phyloP scores from a whole-genome alignment of 2,329 filamentous ascomycete species.

The Purpureocillium takamizusanense region DNA sequence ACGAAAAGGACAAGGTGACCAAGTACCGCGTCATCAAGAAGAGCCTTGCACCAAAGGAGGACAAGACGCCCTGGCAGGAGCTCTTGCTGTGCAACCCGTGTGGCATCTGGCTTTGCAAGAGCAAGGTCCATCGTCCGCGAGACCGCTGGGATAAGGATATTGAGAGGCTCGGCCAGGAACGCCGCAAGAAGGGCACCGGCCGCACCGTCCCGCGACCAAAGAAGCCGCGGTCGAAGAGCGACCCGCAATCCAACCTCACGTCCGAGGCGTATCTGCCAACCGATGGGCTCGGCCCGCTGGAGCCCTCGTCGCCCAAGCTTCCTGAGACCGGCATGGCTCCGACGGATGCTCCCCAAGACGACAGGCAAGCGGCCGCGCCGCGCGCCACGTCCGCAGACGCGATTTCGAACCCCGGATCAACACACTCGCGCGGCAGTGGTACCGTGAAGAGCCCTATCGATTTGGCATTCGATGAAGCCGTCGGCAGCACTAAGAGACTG shows the following conservation, averaged over 20 bases:
- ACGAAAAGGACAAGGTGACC: slow-evolving; percentile 52
- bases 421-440: slow-evolving; percentile 46
- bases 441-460: slow-evolving; percentile 50
- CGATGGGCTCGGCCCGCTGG: slow-evolving; percentile 40
- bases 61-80: slow-evolving; percentile 60
- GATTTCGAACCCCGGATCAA: slow-evolving; percentile 28
- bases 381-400: slow-evolving; percentile 1
- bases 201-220: slow-evolving; percentile 32
- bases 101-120: slow-evolving; percentile 89
- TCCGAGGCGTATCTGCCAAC: slow-evolving; percentile 47
- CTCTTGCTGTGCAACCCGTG: slow-evolving; percentile 89
- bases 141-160: slow-evolving; percentile 71
- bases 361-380: neutral
- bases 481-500: slow-evolving; percentile 55
- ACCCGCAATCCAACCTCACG: slow-evolving; percentile 32
- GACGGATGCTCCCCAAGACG: slow-evolving; percentile 5
- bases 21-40: slow-evolving; percentile 75
- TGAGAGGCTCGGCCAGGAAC: slow-evolving; percentile 40
- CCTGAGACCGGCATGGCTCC: slow-evolving; percentile 8
- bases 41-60: slow-evolving; percentile 49
- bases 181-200: slow-evolving; percentile 37
- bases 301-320: slow-evolving; percentile 25
- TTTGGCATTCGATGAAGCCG: slow-evolving; percentile 34
- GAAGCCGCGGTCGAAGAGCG: slow-evolving; percentile 40
- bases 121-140: slow-evolving; percentile 71